A percentile compares a stretch with the other conserved stretches of the same genome.
phyloP scores from a whole-genome alignment of 306 rosid species.

The Cicer arietinum region DNA sequence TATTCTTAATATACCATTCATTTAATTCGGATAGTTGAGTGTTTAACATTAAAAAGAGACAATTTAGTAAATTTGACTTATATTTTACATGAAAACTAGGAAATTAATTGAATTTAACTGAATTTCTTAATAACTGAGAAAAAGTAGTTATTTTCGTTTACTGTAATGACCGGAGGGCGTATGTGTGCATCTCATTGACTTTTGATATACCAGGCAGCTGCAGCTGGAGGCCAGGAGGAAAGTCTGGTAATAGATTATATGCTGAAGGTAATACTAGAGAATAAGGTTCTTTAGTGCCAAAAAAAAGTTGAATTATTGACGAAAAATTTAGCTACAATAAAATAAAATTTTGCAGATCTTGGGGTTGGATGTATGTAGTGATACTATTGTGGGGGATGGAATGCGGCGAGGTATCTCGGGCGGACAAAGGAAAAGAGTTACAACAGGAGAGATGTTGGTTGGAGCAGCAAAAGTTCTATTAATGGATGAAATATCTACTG shows the following conservation, averaged over 20 bases:
- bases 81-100: too few relatives aligned
- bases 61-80: too few relatives aligned
- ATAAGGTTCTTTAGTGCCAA: not conserved
- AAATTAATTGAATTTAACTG: too few relatives aligned
- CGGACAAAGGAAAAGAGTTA: slow-evolving; percentile 85
- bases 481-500: slow-evolving; percentile 73
- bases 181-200: not conserved
- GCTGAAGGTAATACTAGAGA: slow-evolving; percentile 59
- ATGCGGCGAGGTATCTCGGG: slow-evolving; percentile 91
- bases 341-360: slow-evolving; percentile 56
- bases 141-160: too few relatives aligned
- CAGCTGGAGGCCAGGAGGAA: slow-evolving; percentile 60
- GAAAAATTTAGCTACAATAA: not conserved
- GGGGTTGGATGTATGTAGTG: slow-evolving; percentile 86
- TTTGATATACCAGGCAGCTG: slow-evolving; percentile 47
- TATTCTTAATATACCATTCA: too few relatives aligned
- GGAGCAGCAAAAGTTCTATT: slow-evolving; percentile 62
- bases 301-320: not conserved
- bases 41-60: too few relatives aligned
- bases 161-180: too few relatives aligned
- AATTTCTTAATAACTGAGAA: too few relatives aligned
- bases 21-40: too few relatives aligned
- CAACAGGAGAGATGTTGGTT: slow-evolving; percentile 77
- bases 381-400: slow-evolving; percentile 76
- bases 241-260: slow-evolving; percentile 72